A percentile compares a stretch with the other conserved stretches of the same genome.
phyloP scores from a whole-genome alignment of 2,329 filamentous ascomycete genomes.

The Clarireedia homoeocarpa region DNA sequence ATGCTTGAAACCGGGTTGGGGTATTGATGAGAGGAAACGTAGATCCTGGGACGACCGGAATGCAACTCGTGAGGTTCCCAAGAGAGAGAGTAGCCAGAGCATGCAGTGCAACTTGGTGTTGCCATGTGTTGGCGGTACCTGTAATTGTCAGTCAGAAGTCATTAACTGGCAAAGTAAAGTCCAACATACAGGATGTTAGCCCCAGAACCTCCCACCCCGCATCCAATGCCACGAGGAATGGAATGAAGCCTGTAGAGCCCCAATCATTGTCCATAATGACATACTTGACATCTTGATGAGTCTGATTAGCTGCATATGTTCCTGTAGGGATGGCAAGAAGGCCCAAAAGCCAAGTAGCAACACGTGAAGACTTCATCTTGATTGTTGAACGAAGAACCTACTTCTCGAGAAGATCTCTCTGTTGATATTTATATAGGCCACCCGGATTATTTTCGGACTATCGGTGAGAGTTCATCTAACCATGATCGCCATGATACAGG shows the following conservation, averaged over 20 bases:
- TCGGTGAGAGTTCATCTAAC: too few relatives aligned
- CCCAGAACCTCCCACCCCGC: conserved; percentile 38
- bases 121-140: conserved; percentile 38
- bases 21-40: conserved; percentile 41
- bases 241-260: conserved; percentile 35
- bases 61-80: conserved; percentile 36
- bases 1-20: conserved; percentile 35
- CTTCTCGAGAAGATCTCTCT: not conserved
- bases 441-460: too few relatives aligned
- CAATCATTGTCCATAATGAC: conserved; percentile 33
- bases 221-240: conserved; percentile 37
- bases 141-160: not conserved
- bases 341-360: not conserved
- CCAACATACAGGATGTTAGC: conserved; percentile 24
- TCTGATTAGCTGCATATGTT: not conserved
- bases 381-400: not conserved
- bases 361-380: not conserved
- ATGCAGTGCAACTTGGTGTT: conserved; percentile 37
- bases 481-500: too few relatives aligned
- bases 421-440: not conserved
- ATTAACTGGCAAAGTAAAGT: not conserved
- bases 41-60: conserved; percentile 40
- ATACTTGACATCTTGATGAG: not conserved
- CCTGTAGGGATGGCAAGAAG: not conserved
- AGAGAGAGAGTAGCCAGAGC: conserved; percentile 39